Evolutionary conservation across 768 basidiomycete species (phyloP).

Genomic region (Ramaria rubella): DNA sequence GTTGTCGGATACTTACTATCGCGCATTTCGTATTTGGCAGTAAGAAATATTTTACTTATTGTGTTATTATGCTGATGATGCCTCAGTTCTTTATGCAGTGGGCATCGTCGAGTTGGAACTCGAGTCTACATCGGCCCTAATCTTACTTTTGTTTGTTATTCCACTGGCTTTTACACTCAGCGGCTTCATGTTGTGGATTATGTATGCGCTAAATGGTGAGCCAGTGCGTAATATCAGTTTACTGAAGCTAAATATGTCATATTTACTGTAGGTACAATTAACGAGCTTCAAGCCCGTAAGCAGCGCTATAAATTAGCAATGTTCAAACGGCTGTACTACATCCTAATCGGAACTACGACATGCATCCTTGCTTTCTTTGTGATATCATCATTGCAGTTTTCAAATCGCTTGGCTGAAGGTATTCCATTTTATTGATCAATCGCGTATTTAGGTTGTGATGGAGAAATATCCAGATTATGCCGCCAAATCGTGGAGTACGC

Average conservation of each 20-base stretch:
- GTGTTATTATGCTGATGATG: not conserved
- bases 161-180: conserved; percentile 95
- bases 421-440: conserved; percentile 14
- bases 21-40: conserved; percentile 94
- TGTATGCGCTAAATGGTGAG: conserved; percentile 81
- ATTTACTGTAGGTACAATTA: conserved; percentile 64
- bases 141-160: conserved; percentile 84
- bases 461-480: conserved; percentile 67
- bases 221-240: conserved; percentile 9
- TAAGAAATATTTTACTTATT: conserved; percentile 34
- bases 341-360: conserved; percentile 75
- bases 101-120: conserved; percentile 92
- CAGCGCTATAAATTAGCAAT: conserved; percentile 81
- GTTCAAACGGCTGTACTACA: conserved; percentile 82
- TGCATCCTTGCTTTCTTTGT: conserved; percentile 88
- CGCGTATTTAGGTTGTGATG: not conserved
- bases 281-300: conserved; percentile 78
- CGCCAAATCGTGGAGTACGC: conserved; percentile 78
- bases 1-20: conserved; percentile 71
- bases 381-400: conserved; percentile 86
- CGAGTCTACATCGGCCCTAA: conserved; percentile 80
- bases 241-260: conserved; percentile 5
- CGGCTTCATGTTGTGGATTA: conserved; percentile 92
- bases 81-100: conserved; percentile 79
- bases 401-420: conserved; percentile 89